Evolutionary conservation across 208 protist species (phyloP), one percentile per base, ranked within the genome.

Genomic region (Wallacemonas collosoma): DNA sequence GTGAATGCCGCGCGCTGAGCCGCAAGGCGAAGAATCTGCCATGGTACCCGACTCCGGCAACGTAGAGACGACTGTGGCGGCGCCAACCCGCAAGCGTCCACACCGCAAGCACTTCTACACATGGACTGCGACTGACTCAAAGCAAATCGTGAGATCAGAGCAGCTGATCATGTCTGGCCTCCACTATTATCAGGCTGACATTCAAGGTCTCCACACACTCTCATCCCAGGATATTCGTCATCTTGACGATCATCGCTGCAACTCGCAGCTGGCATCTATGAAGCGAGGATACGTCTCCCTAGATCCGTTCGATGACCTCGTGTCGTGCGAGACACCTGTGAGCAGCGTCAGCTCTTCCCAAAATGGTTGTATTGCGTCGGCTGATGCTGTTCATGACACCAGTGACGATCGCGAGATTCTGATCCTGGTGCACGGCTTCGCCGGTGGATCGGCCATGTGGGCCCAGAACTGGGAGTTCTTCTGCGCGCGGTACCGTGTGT

Each of bases 341-440:
- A 62, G 56, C 35, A 4, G 8, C 35, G 38, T 38, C 38, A 7
- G 6, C 14, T 9, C 6, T 6, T 8, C 5, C 8, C 35, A 8
- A 41, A 9, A 26, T 6, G 38, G 26, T 7, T 26, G 36, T 6
- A 11, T 6, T 9, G 14, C 7, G 26, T 26, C 26, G 26, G 26
- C 26, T 26, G 26, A 26, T 26, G 26, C 26, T 26, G 26, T 26
- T 26, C 26, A 26, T 26, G 26, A 26, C 26, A 26, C 26, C 66
- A 15, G 63, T 36, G 58, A 71, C 17, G 69, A 63, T 12, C 64
- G 71, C 9, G 77, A 88, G 0, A 68, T 83, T 8, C 40, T 90
- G 39, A 35, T 93, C 14, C 72, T 93, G 38, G 36, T 93, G 26
- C 87, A 93, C 69, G 87, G 87, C 45, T 93, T 90, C 54, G 87